These are phyloP conservation scores for Pseudogymnoascus sp. DNA, from an alignment of 2,329 filamentous ascomycete species.

Conservation along the genomic window DNA sequence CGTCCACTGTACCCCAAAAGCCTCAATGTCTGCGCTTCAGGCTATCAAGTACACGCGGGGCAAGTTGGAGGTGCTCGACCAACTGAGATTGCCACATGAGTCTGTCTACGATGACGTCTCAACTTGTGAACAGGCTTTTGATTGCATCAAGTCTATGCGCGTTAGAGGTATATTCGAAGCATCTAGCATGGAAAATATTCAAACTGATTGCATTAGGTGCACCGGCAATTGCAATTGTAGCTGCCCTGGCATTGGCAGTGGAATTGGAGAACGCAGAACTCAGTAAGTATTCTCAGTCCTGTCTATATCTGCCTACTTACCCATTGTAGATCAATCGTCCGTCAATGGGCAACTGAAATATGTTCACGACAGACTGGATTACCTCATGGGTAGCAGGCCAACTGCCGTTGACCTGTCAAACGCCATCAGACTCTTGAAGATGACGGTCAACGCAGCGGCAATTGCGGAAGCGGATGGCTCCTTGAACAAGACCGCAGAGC, in stretches of 20 bases:
- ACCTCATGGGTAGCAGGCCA: slow-evolving; percentile 78
- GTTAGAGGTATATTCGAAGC: slow-evolving; percentile 44
- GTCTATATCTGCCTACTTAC: not conserved
- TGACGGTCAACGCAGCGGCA: slow-evolving; percentile 45
- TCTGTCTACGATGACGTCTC: slow-evolving; percentile 67
- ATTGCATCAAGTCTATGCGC: slow-evolving; percentile 73
- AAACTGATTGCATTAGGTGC: slow-evolving; percentile 46
- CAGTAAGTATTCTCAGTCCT: slow-evolving; percentile 28
- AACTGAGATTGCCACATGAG: slow-evolving; percentile 72
- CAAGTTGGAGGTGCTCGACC: slow-evolving; percentile 68
- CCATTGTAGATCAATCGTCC: slow-evolving; percentile 7
- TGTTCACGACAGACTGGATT: slow-evolving; percentile 70
- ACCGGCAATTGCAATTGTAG: slow-evolving; percentile 96
- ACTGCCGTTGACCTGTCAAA: slow-evolving; percentile 94
- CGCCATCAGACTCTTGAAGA: slow-evolving; percentile 72
- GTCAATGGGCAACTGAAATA: slow-evolving; percentile 55
- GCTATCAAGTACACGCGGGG: slow-evolving; percentile 70
- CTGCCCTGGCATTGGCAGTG: slow-evolving; percentile 76
- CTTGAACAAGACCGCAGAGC: slow-evolving; percentile 22
- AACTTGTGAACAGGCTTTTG: slow-evolving; percentile 66
- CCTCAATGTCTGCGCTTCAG: slow-evolving; percentile 45
- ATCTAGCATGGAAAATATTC: not conserved
- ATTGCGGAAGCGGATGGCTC: slow-evolving; percentile 28
- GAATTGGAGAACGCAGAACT: slow-evolving; percentile 57
- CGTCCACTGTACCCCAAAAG: not conserved